Evolutionary conservation across 1,284 basidiomycete genomes (phyloP), one percentile per base, ranked within the genome.

Genomic region (Termitomyces sp.): DNA sequence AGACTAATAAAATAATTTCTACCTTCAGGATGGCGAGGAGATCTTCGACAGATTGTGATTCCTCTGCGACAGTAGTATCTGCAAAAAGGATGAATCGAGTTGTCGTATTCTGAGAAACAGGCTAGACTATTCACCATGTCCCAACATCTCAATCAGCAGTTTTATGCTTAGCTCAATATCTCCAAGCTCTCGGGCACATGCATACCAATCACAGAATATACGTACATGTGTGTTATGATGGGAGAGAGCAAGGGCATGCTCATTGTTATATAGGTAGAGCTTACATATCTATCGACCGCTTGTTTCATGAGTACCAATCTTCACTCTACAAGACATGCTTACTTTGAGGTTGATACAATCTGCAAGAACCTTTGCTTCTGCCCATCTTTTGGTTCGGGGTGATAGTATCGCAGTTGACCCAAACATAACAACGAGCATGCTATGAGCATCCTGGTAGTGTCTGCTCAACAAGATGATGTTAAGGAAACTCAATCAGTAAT

Each of bases 311-410:
- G 31, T 10, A 5, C 33, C 10, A 30, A 46, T 42, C 33, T 45
- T 42, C 35, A 4, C 42, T 7, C 6, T 44, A 43, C 31, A 43
- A 37, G 54, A 13, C 19, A 18, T 3, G 53, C 73, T 42, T 55
- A 90, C 92, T 74, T 94, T 93, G 63, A 95, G 74, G 54, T 86
- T 90, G 53, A 96, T 86, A 60, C 90, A 91, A 65, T 99, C 96
- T 0, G 91, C 91, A 2, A 99, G 77, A 1, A 98, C 96, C 65
- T 97, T 97, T 1, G 94, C 96, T 70, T 99, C 96, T 3, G 96
- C 94, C 95, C 96, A 98, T 28, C 96, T 80, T 67, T 98, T 98
- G 0, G 95, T 97, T 3, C 95, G 80, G 3, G 96, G 94, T 0
- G 91, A 91, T 3, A 97, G 68, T 50, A 91, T 87, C 0, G 84